Evolutionary conservation across 352 stramenopile species (phyloP).

Genomic region (Globisporangium abappressorium): DNA sequence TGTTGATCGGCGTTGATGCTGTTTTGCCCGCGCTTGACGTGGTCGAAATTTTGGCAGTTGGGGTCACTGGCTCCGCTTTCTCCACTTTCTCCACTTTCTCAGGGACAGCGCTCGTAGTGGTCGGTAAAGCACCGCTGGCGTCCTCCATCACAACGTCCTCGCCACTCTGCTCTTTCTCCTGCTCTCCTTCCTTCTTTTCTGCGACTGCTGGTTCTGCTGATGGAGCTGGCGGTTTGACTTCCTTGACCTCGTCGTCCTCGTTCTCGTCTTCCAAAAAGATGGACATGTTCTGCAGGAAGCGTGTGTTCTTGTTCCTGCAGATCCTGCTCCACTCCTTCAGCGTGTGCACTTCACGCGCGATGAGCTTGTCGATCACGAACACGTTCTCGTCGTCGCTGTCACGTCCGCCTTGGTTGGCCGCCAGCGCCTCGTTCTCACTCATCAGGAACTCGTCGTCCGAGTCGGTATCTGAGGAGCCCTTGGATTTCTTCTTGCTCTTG

Average conservation of each 20-base stretch:
- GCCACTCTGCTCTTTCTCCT: conserved; percentile 6
- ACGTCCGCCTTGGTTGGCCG: not conserved
- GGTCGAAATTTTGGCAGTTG: not conserved
- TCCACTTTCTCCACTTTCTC: conserved; percentile 9
- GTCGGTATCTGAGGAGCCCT: conserved; percentile 14
- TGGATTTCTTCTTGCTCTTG: conserved; percentile 21
- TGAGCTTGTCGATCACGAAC: conserved; percentile 84
- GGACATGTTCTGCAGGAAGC: conserved; percentile 74
- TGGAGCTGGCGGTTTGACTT: not conserved
- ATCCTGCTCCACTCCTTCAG: conserved; percentile 78
- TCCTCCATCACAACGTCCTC: conserved; percentile 10
- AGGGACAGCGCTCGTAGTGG: not conserved
- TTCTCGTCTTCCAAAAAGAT: conserved; percentile 77
- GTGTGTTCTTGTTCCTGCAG: conserved; percentile 66
- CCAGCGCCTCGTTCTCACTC: conserved; percentile 3
- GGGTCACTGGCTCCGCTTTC: conserved; percentile 10
- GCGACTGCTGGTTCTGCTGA: not conserved
- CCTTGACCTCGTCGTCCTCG: conserved; percentile 24
- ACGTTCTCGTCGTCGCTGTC: conserved; percentile 46
- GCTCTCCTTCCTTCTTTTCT: not conserved
- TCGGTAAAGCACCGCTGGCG: not conserved
- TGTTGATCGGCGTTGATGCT: conserved; percentile 8
- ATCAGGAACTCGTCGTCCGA: conserved; percentile 26
- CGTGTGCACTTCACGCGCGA: conserved; percentile 76
- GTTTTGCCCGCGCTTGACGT: conserved; percentile 1